phyloP scores from a whole-genome alignment of 768 basidiomycete species.

The Hydnomerulius pinastri region DNA sequence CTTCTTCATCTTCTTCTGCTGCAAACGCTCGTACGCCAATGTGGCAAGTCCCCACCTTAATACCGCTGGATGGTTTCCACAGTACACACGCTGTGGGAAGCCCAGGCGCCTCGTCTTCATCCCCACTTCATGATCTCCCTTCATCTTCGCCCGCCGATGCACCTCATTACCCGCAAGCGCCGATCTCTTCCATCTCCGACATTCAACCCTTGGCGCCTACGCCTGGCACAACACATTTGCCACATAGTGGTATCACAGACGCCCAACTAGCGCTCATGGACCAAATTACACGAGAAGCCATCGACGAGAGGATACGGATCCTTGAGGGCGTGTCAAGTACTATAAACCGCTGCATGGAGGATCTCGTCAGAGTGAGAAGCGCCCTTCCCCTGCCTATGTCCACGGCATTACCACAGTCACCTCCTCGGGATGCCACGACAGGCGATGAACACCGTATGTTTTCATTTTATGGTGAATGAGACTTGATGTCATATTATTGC shows the following conservation, averaged over 20 bases:
- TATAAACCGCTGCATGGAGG: slow-evolving; percentile 75
- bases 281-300: slow-evolving; percentile 69
- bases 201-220: background rate
- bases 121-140: slow-evolving; percentile 6
- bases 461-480: background rate
- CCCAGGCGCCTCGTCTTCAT: background rate
- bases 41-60: slow-evolving; percentile 27
- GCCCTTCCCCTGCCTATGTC: slow-evolving; percentile 50
- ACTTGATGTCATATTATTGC: background rate
- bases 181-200: background rate
- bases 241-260: slow-evolving; percentile 38
- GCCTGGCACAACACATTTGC: slow-evolving; percentile 25
- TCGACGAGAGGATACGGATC: slow-evolving; percentile 80
- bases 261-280: slow-evolving; percentile 70
- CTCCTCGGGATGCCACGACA: slow-evolving; percentile 10
- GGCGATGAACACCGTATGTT: slow-evolving; percentile 16
- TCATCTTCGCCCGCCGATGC: slow-evolving; percentile 6
- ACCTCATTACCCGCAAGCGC: background rate
- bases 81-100: background rate
- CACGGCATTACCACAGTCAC: slow-evolving; percentile 8
- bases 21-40: slow-evolving; percentile 7
- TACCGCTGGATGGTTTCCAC: slow-evolving; percentile 22
- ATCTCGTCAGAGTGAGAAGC: slow-evolving; percentile 75
- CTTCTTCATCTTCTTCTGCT: slow-evolving; percentile 4
- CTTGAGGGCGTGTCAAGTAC: slow-evolving; percentile 77